A percentile compares a stretch with the other conserved stretches of the same genome.
Conservation (phyloP, 1,284 basidiomycete genomes). For the Hypsizygus ulmarius region DNA sequence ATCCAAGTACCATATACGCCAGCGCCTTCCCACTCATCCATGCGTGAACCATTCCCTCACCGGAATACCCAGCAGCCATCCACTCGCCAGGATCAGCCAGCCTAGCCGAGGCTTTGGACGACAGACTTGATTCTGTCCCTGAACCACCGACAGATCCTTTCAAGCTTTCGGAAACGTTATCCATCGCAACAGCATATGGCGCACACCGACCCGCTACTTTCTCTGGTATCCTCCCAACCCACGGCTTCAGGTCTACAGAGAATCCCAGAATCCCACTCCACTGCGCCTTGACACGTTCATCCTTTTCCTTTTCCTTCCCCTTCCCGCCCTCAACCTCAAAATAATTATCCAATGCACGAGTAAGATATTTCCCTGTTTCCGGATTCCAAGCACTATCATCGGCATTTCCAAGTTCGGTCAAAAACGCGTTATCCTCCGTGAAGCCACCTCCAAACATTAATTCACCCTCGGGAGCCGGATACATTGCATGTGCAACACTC, state of each 20-base stretch:
- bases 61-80: constrained; percentile 57
- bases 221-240: constrained; percentile 53
- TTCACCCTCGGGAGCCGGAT: constrained; percentile 38
- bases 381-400: constrained; percentile 45
- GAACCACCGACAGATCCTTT: not conserved
- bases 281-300: constrained; percentile 35
- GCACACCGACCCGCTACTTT: constrained; percentile 30
- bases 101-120: not conserved
- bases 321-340: constrained; percentile 38
- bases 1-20: constrained; percentile 52
- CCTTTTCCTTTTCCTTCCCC: constrained; percentile 33
- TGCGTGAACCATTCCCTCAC: constrained; percentile 66
- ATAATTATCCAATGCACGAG: constrained; percentile 44
- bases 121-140: not conserved
- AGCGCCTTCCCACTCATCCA: constrained; percentile 57
- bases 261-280: constrained; percentile 64
- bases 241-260: constrained; percentile 51
- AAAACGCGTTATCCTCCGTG: constrained; percentile 28
- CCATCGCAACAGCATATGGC: not conserved
- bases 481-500: constrained; percentile 4
- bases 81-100: constrained; percentile 42
- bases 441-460: constrained; percentile 64
- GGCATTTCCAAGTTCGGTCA: constrained; percentile 39
- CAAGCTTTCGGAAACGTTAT: not conserved
- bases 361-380: constrained; percentile 43